Base-by-base conservation (phyloP, 768 basidiomycete genomes). In the Boletus subcaerulescens region DNA sequence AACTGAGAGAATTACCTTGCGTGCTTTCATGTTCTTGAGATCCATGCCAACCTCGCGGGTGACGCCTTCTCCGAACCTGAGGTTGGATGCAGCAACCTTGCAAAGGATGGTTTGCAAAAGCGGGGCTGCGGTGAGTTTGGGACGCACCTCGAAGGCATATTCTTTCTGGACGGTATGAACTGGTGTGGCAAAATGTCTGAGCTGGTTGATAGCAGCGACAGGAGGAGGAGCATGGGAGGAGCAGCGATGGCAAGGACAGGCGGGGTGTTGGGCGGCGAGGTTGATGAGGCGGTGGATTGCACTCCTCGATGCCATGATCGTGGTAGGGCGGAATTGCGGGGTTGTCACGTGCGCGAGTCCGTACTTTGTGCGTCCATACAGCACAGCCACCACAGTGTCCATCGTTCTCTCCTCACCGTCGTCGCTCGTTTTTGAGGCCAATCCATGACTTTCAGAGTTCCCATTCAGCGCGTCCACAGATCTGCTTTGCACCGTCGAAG, bases 1-100 rank as follows among this genome's bases (percentile, higher is more conserved):
- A 20, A n/a, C n/a, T 7, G 35, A 4, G 18, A 57, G 36, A 29
- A 11, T 7, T 49, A 88, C 91, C 80, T 91, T 93, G 62, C 83
- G 81, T 8, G 93, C 92, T 53, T 86, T 89, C 89, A 92, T 88
- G 74, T 95, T 95, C 79, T 89, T 89, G 62, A 95, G 79, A 71
- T 94, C 93, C 88, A 94, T 92, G 33, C 93, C 93, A 29, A 95
- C 89, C 71, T 95, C 93, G 38, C 79, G 78, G 4, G 93, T 94
- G 35, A 93, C 93, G 31, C 93, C 93, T 58, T 93, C 87, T 2
- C 93, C 93, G 64, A 95, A 96, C 47, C 93, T 77, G 56, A 96
- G 72, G 70, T 95, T 93, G 40, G 89, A 85, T 5, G 93, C 93
- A 13, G 93, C 87, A 42, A 93, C 84, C 89, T 91, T 55, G 22